Evolutionary conservation across 2,329 filamentous ascomycete genomes (phyloP).

Genomic region (Hymenoscyphus repandus): DNA sequence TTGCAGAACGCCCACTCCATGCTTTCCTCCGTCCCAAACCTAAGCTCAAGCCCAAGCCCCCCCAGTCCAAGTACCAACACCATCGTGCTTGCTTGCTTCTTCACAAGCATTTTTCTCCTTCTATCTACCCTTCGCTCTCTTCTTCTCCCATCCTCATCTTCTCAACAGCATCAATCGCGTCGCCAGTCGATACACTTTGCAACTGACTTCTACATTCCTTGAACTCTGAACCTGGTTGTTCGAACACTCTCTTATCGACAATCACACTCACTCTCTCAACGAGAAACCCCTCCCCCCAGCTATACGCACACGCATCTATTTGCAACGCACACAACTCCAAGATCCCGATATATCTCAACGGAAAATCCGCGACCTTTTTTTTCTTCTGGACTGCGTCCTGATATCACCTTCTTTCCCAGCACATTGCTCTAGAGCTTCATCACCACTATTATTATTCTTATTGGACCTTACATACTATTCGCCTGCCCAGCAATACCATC

Average conservation of each 20-base stretch:
- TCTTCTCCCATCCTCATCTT: slow-evolving; percentile 11
- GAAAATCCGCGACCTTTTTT: background rate
- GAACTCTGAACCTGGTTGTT: slow-evolving; percentile 23
- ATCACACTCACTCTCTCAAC: slow-evolving; percentile 11
- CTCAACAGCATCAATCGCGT: slow-evolving; percentile 14
- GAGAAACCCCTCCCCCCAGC: background rate
- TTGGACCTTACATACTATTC: no score
- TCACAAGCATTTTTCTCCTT: slow-evolving; percentile 5
- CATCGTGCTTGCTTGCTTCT: background rate
- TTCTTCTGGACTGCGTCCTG: background rate
- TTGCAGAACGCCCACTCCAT: background rate
- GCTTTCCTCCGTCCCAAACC: no score
- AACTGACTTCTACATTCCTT: slow-evolving; percentile 21
- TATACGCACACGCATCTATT: background rate
- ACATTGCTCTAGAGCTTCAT: background rate
- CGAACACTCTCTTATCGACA: slow-evolving; percentile 26
- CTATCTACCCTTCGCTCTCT: slow-evolving; percentile 1
- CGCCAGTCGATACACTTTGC: slow-evolving; percentile 22
- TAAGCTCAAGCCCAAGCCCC: no score
- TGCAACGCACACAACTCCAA: background rate
- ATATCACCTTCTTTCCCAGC: background rate
- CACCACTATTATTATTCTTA: background rate
- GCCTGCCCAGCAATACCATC: background rate
- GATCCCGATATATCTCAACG: background rate
- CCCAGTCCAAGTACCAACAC: background rate